Percentiles rank a stretch among this genome's conserved stretches.
These are phyloP conservation scores for Glebionis coronaria DNA, from an alignment of 129 eudicot species.

Conservation along the genomic window DNA sequence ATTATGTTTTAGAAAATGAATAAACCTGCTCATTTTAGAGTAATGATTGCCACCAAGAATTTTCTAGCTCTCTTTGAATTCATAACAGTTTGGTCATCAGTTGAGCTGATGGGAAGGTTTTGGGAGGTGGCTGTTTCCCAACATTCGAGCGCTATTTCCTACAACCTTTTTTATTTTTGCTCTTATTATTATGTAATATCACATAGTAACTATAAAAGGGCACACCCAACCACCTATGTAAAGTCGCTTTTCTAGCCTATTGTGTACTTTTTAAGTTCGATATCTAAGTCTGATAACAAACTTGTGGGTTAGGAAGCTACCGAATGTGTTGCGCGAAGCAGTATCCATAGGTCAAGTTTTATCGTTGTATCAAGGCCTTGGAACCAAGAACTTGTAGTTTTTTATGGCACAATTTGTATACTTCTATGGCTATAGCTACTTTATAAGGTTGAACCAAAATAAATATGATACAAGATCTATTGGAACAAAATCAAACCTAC, in stretches of 20 bases:
- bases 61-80: too few species aligned
- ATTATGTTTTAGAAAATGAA: too few species aligned
- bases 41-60: too few species aligned
- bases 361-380: too few species aligned
- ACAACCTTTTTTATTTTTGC: background rate
- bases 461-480: slow-evolving; percentile 53
- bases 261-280: background rate
- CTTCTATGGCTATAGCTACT: slow-evolving; percentile 70
- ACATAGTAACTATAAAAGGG: background rate
- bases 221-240: background rate
- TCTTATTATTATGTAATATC: background rate
- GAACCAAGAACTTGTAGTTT: slow-evolving; percentile 39
- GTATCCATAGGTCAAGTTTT: too few species aligned
- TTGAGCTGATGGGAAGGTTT: too few species aligned
- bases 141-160: too few species aligned
- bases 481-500: slow-evolving; percentile 59
- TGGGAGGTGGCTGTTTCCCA: too few species aligned
- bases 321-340: too few species aligned
- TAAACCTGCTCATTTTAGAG: too few species aligned
- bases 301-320: slow-evolving; percentile 1
- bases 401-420: slow-evolving; percentile 63
- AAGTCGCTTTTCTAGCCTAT: background rate
- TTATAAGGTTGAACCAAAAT: slow-evolving; percentile 50
- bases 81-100: too few species aligned
- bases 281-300: background rate